Base-by-base conservation (phyloP, 371 early-diverging fungal species). In the Rhizopus arrhizus region DNA sequence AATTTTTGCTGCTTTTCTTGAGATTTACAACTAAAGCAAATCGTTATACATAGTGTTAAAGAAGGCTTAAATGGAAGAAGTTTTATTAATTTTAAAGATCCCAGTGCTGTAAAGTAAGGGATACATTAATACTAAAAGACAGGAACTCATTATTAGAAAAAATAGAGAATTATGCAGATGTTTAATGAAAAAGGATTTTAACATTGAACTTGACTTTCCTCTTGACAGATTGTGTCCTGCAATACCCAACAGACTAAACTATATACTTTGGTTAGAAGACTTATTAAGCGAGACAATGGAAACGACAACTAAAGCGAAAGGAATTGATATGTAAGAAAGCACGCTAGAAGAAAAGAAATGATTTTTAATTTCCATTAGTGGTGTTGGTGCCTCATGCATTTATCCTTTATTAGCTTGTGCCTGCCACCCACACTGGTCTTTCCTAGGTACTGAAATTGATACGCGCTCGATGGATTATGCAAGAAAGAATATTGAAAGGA, bases 311-410 rank as follows among this genome's bases (percentile, higher is more conserved):
- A 38, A 53, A 41, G 56, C 80, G 2, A 58, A 61, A 35, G 88
- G 84, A 7, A 80, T 88, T 48, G 88, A 90, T 56, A 85, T 90
- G 87, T 86, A 73, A 57, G 74, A 5, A 33, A 32, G n/a, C 6
- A 43, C 6, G n/a, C 6, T 2, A 43, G 6, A 43, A 43, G n/a
- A 43, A 43, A n/a, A 43, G n/a, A 43, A 43, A 43, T 13, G 43
- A 11, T 32, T 38, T 40, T 33, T 31, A 12, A 33, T 29, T 10
- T 15, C 48, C 15, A 31, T 13, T 65, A 88, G 87, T 61, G 91
- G 91, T 36, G 84, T 86, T 43, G 91, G 91, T 6, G 86, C 87
- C 2, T 89, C 89, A 0, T 91, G 91, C 61, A 88, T 91, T 10
- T 91, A 89, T 66, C 91, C 91, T 7, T 61, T 91, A 3, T 67